Conservation (phyloP, 768 basidiomycete genomes). For the Sporobolomyces phaffii region DNA sequence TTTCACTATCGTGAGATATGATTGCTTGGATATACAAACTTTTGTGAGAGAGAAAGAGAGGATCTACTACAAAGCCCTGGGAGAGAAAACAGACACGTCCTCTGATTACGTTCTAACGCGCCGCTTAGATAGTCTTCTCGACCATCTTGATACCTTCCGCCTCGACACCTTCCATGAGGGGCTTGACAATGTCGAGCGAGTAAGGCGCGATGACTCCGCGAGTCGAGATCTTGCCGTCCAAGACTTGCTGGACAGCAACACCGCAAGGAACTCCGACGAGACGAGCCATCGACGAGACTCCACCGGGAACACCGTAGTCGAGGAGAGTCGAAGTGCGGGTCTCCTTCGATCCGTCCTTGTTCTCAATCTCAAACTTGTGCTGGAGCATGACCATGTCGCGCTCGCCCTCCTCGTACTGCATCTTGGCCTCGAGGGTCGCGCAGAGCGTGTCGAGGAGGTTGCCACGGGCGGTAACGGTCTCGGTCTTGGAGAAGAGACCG, state of each 20-base stretch:
- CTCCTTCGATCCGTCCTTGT: conserved; percentile 75
- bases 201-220: conserved; percentile 84
- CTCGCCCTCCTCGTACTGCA: conserved; percentile 84
- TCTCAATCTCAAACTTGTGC: conserved; percentile 92
- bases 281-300: conserved; percentile 57
- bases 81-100: too few relatives aligned
- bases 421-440: conserved; percentile 77
- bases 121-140: conserved; percentile 30
- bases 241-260: conserved; percentile 81
- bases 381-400: conserved; percentile 96
- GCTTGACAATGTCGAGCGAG: conserved; percentile 46
- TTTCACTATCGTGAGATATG: too few relatives aligned
- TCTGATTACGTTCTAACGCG: too few relatives aligned
- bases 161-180: conserved; percentile 41
- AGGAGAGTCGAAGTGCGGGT: conserved; percentile 85
- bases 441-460: conserved; percentile 93
- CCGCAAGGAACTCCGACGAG: conserved; percentile 91
- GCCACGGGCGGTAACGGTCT: conserved; percentile 52
- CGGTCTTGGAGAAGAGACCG: conserved; percentile 70
- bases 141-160: conserved; percentile 44
- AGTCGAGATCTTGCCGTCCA: conserved; percentile 72
- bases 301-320: conserved; percentile 65
- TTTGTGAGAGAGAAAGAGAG: too few relatives aligned
- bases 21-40: too few relatives aligned
- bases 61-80: too few relatives aligned